Evolutionary conservation across 1,284 basidiomycete genomes (phyloP).

Genomic region (Apiotrichum siamense): DNA sequence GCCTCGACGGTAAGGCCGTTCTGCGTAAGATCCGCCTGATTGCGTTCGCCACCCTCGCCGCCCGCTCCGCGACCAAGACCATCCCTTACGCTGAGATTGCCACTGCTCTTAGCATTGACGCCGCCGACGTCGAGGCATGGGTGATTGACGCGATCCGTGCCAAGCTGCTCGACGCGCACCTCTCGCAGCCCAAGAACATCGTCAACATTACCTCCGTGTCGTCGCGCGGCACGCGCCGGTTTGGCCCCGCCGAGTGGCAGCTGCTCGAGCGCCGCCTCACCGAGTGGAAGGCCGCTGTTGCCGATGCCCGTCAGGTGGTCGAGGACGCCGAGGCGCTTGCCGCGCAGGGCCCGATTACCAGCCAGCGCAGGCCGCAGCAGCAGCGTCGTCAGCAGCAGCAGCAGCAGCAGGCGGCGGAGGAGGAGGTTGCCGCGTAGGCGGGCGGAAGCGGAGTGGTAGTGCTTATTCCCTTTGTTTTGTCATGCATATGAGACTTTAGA

Average conservation of each 20-base stretch:
- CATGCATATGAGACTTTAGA: conserved; percentile 5
- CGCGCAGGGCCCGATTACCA: conserved; percentile 24
- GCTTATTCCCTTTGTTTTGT: not conserved
- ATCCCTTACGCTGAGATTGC: conserved; percentile 70
- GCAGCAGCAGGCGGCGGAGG: conserved; percentile 16
- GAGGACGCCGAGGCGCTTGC: conserved; percentile 41
- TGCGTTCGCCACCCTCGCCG: conserved; percentile 69
- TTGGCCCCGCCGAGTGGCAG: conserved; percentile 76
- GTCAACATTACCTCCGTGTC: conserved; percentile 72
- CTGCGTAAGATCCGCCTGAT: conserved; percentile 77
- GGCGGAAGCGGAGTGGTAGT: not conserved
- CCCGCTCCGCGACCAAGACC: conserved; percentile 67
- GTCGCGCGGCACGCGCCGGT: conserved; percentile 56
- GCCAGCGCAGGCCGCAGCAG: conserved; percentile 22
- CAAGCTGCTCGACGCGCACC: conserved; percentile 72
- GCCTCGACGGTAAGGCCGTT: conserved; percentile 51
- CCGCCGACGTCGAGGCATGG: conserved; percentile 77
- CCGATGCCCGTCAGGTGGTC: conserved; percentile 38
- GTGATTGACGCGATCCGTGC: conserved; percentile 86
- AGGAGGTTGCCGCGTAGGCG: conserved; percentile 12
- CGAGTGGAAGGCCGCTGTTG: conserved; percentile 61
- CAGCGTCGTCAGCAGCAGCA: conserved; percentile 19
- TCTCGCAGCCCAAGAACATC: conserved; percentile 72
- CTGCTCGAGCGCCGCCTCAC: conserved; percentile 68
- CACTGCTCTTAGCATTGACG: conserved; percentile 60